phyloP scores from a whole-genome alignment of 192 early-diverging fungal species.

The Coemansia sp. region DNA sequence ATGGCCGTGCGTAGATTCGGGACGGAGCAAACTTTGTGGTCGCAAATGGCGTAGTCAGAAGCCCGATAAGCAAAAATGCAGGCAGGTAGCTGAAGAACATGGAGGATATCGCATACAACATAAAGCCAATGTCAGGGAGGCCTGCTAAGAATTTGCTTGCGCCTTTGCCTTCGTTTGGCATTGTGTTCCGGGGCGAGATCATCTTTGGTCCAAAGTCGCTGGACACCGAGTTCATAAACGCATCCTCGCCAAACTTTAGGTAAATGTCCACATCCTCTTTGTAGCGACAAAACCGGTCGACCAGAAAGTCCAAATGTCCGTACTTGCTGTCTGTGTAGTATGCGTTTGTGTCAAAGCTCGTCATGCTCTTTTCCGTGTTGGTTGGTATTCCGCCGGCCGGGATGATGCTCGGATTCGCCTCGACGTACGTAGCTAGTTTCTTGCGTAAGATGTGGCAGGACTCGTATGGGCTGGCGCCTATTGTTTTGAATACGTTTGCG shows the following conservation, averaged over 20 bases:
- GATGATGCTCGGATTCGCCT: slow-evolving; percentile 9
- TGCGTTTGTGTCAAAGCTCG: slow-evolving; percentile 3
- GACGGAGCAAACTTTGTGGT: slow-evolving; percentile 41
- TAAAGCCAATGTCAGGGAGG: slow-evolving; percentile 29
- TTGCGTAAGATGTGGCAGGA: slow-evolving; percentile 28
- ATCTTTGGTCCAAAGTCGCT: slow-evolving; percentile 40
- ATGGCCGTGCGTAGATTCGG: slow-evolving; percentile 30
- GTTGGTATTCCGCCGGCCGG: slow-evolving; percentile 25
- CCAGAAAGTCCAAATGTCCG: slow-evolving; percentile 43
- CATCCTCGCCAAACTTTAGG: slow-evolving; percentile 43
- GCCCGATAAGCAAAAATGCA: slow-evolving; percentile 28
- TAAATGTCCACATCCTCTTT: slow-evolving; percentile 40
- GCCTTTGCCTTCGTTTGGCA: slow-evolving; percentile 4
- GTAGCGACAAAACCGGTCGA: slow-evolving; percentile 45
- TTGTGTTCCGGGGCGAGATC: slow-evolving; percentile 20
- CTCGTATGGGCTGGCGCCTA: slow-evolving; percentile 14
- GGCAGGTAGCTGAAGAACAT: slow-evolving; percentile 41
- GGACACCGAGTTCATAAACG: slow-evolving; percentile 42
- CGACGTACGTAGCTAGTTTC: slow-evolving; percentile 14
- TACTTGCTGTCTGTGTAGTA: slow-evolving; percentile 42
- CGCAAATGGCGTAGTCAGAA: slow-evolving; percentile 36
- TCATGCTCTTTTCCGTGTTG: slow-evolving; percentile 4
- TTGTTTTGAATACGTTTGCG: slow-evolving; percentile 39
- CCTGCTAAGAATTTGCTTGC: slow-evolving; percentile 10
- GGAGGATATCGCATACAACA: slow-evolving; percentile 16